Conservation (phyloP, 2,329 filamentous ascomycete genomes). For the Gnomoniopsis sp. region DNA sequence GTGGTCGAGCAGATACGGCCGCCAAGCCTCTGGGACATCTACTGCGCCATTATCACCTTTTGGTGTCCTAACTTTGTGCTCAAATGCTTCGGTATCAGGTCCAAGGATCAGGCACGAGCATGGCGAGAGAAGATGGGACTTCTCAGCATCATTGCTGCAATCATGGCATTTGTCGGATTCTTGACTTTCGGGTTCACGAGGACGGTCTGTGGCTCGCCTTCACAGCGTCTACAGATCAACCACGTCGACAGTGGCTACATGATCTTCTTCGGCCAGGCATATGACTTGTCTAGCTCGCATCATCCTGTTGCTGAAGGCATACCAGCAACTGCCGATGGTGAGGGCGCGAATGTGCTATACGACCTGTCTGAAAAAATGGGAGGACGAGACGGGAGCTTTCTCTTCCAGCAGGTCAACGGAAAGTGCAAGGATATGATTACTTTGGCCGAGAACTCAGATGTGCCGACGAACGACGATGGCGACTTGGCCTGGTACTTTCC, state of each 20-base stretch:
- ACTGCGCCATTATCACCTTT: constrained; percentile 91
- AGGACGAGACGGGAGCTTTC: constrained; percentile 90
- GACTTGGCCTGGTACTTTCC: constrained; percentile 96
- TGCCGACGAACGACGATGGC: constrained; percentile 70
- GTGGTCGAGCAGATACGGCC: constrained; percentile 67
- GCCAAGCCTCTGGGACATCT: constrained; percentile 90
- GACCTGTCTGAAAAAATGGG: constrained; percentile 78
- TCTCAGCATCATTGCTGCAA: constrained; percentile 85
- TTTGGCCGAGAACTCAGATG: constrained; percentile 63
- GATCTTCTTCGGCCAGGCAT: constrained; percentile 94
- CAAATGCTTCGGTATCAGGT: constrained; percentile 78
- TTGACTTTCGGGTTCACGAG: constrained; percentile 95
- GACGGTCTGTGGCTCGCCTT: constrained; percentile 74
- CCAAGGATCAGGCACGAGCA: constrained; percentile 82
- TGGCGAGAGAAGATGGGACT: constrained; percentile 99
- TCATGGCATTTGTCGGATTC: constrained; percentile 89
- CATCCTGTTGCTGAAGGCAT: constrained; percentile 83
- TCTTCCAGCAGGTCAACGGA: constrained; percentile 98
- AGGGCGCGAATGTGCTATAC: constrained; percentile 75
- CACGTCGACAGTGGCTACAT: constrained; percentile 79
- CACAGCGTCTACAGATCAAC: constrained; percentile 74
- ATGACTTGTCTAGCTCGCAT: constrained; percentile 71
- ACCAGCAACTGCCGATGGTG: constrained; percentile 44
- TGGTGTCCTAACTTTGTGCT: constrained; percentile 88
- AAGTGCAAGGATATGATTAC: constrained; percentile 91